A percentile compares a stretch with the other conserved stretches of the same genome.
Conservation (phyloP, 345 rosid species). For the Zanthoxylum bungeanum region DNA sequence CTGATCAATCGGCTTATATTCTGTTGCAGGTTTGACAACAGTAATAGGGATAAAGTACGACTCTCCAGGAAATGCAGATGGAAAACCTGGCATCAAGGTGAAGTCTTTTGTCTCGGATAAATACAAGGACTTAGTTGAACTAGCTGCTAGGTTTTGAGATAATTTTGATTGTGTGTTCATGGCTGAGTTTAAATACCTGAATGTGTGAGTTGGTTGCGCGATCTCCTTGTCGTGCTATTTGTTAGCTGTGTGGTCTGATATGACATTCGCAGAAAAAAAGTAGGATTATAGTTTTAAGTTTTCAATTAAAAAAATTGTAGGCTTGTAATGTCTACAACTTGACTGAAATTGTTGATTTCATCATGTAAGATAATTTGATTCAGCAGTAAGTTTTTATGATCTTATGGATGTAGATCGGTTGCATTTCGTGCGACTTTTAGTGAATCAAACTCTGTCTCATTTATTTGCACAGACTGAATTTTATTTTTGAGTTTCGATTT, state of each 20-base stretch:
- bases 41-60: constrained; percentile 75
- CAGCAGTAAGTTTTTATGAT: too few species aligned
- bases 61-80: constrained; percentile 46
- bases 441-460: too few species aligned
- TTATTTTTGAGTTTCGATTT: too few species aligned
- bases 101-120: constrained; percentile 73
- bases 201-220: background rate
- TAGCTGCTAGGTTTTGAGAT: constrained; percentile 50
- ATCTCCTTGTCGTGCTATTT: background rate
- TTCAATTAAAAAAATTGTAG: too few species aligned
- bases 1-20: constrained; percentile 1
- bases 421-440: too few species aligned
- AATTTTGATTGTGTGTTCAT: background rate
- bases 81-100: constrained; percentile 47
- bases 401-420: too few species aligned
- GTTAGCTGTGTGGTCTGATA: background rate
- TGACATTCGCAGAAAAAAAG: too few species aligned
- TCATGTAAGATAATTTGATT: too few species aligned
- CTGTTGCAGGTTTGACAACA: constrained; percentile 65
- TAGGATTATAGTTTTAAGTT: too few species aligned
- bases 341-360: too few species aligned
- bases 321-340: too few species aligned
- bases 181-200: background rate
- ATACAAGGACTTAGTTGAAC: constrained; percentile 56
- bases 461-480: too few species aligned